Percentiles rank a stretch among this genome's conserved stretches.
These are phyloP conservation scores for Karstenula rhodostoma DNA, from an alignment of 2,329 filamentous ascomycete genomes.

Conservation along the genomic window DNA sequence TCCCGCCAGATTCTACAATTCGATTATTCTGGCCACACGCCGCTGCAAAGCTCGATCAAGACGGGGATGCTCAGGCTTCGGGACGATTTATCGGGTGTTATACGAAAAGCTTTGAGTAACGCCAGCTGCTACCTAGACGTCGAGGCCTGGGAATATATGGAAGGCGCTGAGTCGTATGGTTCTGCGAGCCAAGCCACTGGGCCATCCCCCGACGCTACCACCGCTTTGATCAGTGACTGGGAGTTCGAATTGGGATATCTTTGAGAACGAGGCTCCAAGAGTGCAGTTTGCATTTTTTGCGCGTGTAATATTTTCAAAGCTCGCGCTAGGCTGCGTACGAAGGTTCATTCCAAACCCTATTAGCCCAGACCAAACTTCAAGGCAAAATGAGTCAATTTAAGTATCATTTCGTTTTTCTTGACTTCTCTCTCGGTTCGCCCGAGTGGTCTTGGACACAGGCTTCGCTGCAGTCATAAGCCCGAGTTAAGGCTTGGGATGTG, in stretches of 20 bases:
- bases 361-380: too few relatives aligned
- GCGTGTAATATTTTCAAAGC: too few relatives aligned
- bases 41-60: not conserved
- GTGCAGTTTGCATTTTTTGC: not conserved
- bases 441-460: too few relatives aligned
- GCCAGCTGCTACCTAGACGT: constrained; percentile 8
- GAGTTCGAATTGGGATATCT: not conserved
- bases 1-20: constrained; percentile 1
- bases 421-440: too few relatives aligned
- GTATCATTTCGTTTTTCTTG: too few relatives aligned
- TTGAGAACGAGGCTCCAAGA: not conserved
- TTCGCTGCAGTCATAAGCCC: too few relatives aligned
- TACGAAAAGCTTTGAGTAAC: not conserved
- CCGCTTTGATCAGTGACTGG: not conserved
- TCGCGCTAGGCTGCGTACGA: too few relatives aligned
- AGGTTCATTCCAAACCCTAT: too few relatives aligned
- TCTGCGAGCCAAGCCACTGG: not conserved
- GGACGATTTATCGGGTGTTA: not conserved
- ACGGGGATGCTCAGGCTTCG: not conserved
- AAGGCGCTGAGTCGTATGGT: not conserved
- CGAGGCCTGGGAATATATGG: not conserved
- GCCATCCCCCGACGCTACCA: not conserved
- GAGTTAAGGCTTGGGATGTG: too few relatives aligned
- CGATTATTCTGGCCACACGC: constrained; percentile 1
- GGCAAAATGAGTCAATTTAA: too few relatives aligned